Evolutionary conservation across 2,329 filamentous ascomycete species (phyloP).

Genomic region (Exophiala mesophila): DNA sequence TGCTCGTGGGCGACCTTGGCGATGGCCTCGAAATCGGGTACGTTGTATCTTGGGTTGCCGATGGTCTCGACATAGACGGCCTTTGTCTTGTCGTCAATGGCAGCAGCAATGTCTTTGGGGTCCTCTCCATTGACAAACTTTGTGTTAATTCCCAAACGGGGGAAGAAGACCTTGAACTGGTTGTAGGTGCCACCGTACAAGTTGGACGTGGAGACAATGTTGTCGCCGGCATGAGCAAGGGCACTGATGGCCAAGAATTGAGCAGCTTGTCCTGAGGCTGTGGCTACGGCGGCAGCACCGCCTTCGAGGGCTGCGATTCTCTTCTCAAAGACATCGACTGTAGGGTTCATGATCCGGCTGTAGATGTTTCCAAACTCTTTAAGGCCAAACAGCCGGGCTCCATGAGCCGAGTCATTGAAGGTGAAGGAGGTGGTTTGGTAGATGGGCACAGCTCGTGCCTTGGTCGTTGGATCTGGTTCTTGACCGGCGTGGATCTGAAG

Average conservation of each 20-base stretch:
- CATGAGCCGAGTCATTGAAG: slow-evolving; percentile 96
- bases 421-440: slow-evolving; percentile 90
- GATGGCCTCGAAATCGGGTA: slow-evolving; percentile 80
- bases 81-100: slow-evolving; percentile 86
- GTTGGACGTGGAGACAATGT: slow-evolving; percentile 81
- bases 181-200: slow-evolving; percentile 91
- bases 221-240: slow-evolving; percentile 75
- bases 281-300: slow-evolving; percentile 57
- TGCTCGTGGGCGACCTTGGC: slow-evolving; percentile 67
- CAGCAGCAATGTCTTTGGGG: slow-evolving; percentile 66
- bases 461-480: slow-evolving; percentile 72
- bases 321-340: slow-evolving; percentile 94
- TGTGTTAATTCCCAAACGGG: slow-evolving; percentile 71
- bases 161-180: slow-evolving; percentile 82
- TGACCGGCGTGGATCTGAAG: slow-evolving; percentile 83
- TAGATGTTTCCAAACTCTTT: slow-evolving; percentile 98
- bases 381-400: slow-evolving; percentile 88
- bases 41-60: slow-evolving; percentile 82
- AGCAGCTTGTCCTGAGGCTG: slow-evolving; percentile 75
- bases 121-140: slow-evolving; percentile 70
- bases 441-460: slow-evolving; percentile 87
- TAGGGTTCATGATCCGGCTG: slow-evolving; percentile 93
- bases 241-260: slow-evolving; percentile 80
- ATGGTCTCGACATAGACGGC: slow-evolving; percentile 83
- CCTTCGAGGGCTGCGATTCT: slow-evolving; percentile 55